Evolutionary conservation across 345 rosid species (phyloP).

Genomic region (Sonneratia caseolaris): DNA sequence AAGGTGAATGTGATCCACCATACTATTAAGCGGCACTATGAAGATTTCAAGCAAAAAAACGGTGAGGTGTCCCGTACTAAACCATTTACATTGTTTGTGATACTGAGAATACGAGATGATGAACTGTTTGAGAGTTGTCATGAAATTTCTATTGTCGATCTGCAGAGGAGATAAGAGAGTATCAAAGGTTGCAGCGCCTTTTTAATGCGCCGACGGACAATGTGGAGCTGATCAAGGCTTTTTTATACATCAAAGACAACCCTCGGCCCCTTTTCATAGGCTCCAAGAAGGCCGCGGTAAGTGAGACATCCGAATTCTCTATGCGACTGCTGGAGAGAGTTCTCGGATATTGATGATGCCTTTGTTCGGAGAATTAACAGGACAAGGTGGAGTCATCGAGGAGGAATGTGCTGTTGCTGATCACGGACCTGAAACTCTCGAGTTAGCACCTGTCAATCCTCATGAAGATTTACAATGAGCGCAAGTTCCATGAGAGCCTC

Average conservation of each 20-base stretch:
- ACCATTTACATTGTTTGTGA: neutral
- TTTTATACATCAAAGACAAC: constrained; percentile 32
- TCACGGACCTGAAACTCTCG: constrained; percentile 17
- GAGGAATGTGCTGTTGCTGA: constrained; percentile 19
- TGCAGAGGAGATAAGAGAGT: constrained; percentile 28
- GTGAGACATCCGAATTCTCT: neutral
- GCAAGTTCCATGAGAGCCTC: constrained; percentile 11
- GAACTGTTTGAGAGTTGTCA: neutral
- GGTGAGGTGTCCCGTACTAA: neutral
- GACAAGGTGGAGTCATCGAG: constrained; percentile 17
- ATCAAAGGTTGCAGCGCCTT: constrained; percentile 21
- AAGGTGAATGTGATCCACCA: constrained; percentile 10
- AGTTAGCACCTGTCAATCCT: constrained; percentile 16
- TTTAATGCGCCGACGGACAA: constrained; percentile 25
- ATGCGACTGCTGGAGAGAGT: neutral
- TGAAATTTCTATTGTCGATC: neutral
- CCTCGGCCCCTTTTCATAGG: constrained; percentile 29
- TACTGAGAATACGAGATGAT: neutral
- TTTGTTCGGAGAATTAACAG: constrained; percentile 5
- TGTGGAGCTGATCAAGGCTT: constrained; percentile 26
- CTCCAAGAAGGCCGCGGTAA: constrained; percentile 27
- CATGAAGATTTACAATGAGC: constrained; percentile 15
- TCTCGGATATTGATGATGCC: neutral
- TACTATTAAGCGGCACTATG: constrained; percentile 2
- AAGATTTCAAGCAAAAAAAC: constrained; percentile 11